Percentiles rank a stretch among this genome's conserved stretches.
Conservation (phyloP, 768 basidiomycete genomes). For the Vararia minispora region DNA sequence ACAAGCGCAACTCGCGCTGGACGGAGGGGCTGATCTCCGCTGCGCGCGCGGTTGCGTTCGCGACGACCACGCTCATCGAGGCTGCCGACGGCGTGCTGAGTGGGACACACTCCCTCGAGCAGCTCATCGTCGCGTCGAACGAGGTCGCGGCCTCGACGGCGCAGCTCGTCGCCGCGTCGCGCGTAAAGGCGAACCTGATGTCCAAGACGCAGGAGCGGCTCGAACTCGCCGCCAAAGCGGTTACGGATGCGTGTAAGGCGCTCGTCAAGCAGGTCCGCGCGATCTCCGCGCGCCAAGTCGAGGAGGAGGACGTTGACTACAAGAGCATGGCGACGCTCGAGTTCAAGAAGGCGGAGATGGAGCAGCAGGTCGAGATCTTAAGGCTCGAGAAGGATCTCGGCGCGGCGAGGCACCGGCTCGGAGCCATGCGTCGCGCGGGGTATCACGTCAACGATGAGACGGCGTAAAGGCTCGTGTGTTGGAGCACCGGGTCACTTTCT, state of each 20-base stretch:
- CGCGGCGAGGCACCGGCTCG: slow-evolving; percentile 71
- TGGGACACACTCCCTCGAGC: slow-evolving; percentile 93
- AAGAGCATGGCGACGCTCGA: slow-evolving; percentile 89
- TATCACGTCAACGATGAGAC: slow-evolving; percentile 86
- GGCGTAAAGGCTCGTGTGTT: slow-evolving; percentile 28
- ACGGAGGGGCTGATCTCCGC: slow-evolving; percentile 98
- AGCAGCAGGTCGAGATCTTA: slow-evolving; percentile 97
- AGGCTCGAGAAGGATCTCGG: slow-evolving; percentile 93
- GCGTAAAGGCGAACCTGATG: slow-evolving; percentile 98
- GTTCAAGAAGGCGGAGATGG: slow-evolving; percentile 98
- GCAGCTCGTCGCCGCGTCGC: slow-evolving; percentile 95
- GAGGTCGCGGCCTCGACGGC: slow-evolving; percentile 96
- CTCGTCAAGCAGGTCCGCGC: slow-evolving; percentile 96
- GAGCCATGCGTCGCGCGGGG: slow-evolving; percentile 80
- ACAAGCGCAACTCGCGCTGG: slow-evolving; percentile 99
- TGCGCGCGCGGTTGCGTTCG: slow-evolving; percentile 95
- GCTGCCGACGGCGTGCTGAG: slow-evolving; percentile 95
- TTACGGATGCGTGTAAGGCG: slow-evolving; percentile 94
- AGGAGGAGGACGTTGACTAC: slow-evolving; percentile 76
- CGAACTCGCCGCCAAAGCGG: slow-evolving; percentile 93
- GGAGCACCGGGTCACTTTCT: neutral
- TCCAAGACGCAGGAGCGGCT: slow-evolving; percentile 96
- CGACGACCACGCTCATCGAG: slow-evolving; percentile 91
- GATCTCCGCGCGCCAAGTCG: slow-evolving; percentile 71
- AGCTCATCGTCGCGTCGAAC: slow-evolving; percentile 99